These are phyloP conservation scores for Lignosus rhinocerotis DNA, from an alignment of 1,284 basidiomycete species.

Conservation along the genomic window DNA sequence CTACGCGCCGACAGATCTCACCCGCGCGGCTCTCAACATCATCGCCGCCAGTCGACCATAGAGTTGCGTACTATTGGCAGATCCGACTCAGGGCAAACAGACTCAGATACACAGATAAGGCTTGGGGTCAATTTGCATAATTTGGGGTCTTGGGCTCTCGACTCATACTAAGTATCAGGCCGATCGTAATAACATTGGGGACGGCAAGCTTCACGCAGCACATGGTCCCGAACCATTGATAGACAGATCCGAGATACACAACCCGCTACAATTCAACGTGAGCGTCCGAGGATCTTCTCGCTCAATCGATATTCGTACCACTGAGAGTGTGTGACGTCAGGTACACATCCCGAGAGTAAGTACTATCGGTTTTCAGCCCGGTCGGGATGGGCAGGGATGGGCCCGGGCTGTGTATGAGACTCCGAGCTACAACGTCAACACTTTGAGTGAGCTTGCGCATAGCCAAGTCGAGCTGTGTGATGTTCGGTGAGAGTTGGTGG, in stretches of 20 bases:
- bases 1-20: not conserved
- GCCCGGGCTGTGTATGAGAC: too few species aligned
- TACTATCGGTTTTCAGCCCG: not conserved
- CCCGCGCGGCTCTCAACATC: not conserved
- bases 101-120: not conserved
- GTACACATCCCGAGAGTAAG: not conserved
- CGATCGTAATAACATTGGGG: constrained; percentile 9
- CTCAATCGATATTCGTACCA: not conserved
- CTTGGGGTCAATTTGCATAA: not conserved
- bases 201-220: constrained; percentile 1
- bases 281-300: not conserved
- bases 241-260: constrained; percentile 1
- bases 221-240: not conserved
- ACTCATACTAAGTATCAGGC: not conserved
- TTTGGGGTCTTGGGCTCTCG: not conserved
- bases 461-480: not conserved
- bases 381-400: not conserved
- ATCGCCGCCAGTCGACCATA: not conserved
- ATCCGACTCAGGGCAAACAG: too few species aligned
- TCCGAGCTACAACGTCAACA: not conserved
- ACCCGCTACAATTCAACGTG: not conserved
- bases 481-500: not conserved
- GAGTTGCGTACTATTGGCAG: not conserved
- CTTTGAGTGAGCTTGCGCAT: not conserved
- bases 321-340: constrained; percentile 1